Evolutionary conservation across 352 stramenopile species (phyloP), one percentile per base, ranked within the genome.

Genomic region (Pythium phragmiticola): DNA sequence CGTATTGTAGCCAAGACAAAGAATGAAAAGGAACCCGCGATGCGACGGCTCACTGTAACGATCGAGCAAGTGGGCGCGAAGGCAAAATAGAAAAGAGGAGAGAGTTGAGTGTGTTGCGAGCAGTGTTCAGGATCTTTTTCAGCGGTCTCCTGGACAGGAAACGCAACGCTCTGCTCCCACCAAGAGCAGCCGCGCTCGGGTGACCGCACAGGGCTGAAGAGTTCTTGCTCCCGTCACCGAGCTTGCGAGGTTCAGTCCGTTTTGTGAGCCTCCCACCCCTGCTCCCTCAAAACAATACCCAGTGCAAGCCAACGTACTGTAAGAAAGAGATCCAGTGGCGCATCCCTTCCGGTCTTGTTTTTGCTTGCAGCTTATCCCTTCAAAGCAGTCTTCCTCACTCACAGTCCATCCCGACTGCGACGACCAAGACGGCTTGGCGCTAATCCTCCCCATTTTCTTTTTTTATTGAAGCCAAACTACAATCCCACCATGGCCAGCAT

Each of bases 401-500:
- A 42, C 37, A 4, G 37, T 30, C 26, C 26, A 30, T 30, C 26
- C 26, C 26, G 26, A 30, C 26, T 30, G 26, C 26, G 26, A 30
- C 26, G 26, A 30, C 37, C 37, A 42, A 42, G 14, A 42, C 37
- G 37, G 26, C 26, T 30, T 21, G 21, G 21, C 21, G 21, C 21
- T 1, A 21, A 21, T 21, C 21, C 21, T 21, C 21, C 21, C 21
- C 21, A 21, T 21, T 21, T 21, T 5, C 26, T 5, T 30, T 30
- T 30, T 30, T 5, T 30, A 30, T 30, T 30, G 4, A 30, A 30
- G 26, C 26, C 26, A 30, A 3, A 30, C 26, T 30, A 30, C 26
- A 30, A 5, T 2, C 26, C 4, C 23, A 8, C 54, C 21, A 19
- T 72, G 65, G 65, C 65, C 1, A 72, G 59, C 34, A 61, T 72